Conservation (phyloP, 192 early-diverging fungal genomes). For the Entophlyctis helioformis region DNA sequence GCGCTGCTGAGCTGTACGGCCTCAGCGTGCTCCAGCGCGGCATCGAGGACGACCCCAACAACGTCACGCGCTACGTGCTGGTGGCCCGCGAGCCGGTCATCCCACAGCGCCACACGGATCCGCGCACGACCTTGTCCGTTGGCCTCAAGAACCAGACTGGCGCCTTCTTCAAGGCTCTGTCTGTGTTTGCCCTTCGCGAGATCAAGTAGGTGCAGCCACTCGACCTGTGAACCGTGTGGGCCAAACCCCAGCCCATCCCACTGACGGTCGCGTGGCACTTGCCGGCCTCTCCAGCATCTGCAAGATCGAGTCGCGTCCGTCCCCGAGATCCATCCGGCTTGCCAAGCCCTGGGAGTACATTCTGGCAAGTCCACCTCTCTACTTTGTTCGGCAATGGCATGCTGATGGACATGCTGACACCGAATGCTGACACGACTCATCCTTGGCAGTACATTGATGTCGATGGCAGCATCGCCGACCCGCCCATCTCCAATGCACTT, state of each 20-base stretch:
- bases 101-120: slow-evolving; percentile 14
- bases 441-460: slow-evolving; percentile 16
- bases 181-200: slow-evolving; percentile 19
- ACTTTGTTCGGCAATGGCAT: too few species aligned
- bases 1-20: slow-evolving; percentile 11
- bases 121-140: slow-evolving; percentile 14
- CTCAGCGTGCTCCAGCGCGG: slow-evolving; percentile 8
- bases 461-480: slow-evolving; percentile 9
- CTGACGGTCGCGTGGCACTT: too few species aligned
- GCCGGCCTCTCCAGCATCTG: too few species aligned
- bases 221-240: too few species aligned
- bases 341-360: slow-evolving; percentile 22
- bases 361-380: background rate
- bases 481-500: slow-evolving; percentile 12
- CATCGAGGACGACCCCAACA: slow-evolving; percentile 11
- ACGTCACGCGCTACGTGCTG: slow-evolving; percentile 19
- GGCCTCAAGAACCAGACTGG: slow-evolving; percentile 16
- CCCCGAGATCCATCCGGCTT: slow-evolving; percentile 11
- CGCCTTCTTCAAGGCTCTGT: slow-evolving; percentile 11
- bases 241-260: too few species aligned
- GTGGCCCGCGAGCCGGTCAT: slow-evolving; percentile 6
- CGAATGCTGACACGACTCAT: background rate
- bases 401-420: background rate
- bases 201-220: slow-evolving; percentile 12
- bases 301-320: slow-evolving; percentile 23